Base-by-base conservation (phyloP, 768 basidiomycete genomes). In the Rubroboletus satanas region DNA sequence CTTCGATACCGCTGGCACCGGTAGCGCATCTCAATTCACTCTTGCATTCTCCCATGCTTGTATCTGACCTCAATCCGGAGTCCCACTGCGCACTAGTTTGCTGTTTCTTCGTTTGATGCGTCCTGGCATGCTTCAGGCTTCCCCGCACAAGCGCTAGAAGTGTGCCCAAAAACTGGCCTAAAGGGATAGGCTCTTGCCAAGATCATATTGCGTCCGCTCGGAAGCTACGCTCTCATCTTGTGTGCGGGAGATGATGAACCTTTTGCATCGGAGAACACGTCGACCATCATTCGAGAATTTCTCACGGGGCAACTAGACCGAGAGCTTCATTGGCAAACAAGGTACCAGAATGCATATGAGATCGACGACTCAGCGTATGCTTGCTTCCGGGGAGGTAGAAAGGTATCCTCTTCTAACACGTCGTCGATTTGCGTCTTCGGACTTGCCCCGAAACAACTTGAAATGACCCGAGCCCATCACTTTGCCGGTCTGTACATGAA, bases 371-470 rank as follows among this genome's bases (percentile, higher is more conserved):
- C 45, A 60, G 26, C 49, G 45, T n/a, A 50, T 43, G 28, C 29
- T 53, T 59, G 8, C 47, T 48, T 23, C 45, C 48, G 5, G 23
- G 33, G 31, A 41, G 26, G 10, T 49, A 56, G 3, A 59, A 49
- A 26, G 37, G 32, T 7, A 18, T 39, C 42, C 42, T 45, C n/a
- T 9, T 11, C 7, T 4, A 21, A 14, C 14, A 11, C 5, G 3
- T 17, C 38, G 15, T 38, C 36, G n/a, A 42, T n/a, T 33, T 12
- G 11, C 9, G 11, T 21, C 29, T 4, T 31, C 10, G 26, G 12
- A 29, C 28, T 17, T 17, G 14, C 0, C 15, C 52, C 5, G 3
- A 41, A 39, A 21, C 17, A 26, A 26, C 26, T 26, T 26, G 26
- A 17, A 37, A 37, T n/a, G 4, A 37, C 4, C 37, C n/a, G 18